A percentile compares a stretch with the other conserved stretches of the same genome.
phyloP scores from a whole-genome alignment of 257 asterid species.

The Solanum commersonii region DNA sequence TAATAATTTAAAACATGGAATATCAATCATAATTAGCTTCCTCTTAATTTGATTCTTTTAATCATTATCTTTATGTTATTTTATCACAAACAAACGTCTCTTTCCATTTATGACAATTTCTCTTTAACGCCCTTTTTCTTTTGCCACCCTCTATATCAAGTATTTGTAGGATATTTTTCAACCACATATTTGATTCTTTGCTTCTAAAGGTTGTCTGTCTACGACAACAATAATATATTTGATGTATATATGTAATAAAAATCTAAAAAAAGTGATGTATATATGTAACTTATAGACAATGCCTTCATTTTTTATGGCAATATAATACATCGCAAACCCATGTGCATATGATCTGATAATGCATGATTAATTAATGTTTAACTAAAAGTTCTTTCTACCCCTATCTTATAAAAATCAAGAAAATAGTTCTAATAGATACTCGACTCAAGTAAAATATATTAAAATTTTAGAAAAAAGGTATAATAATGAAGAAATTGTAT shows the following conservation, averaged over 20 bases:
- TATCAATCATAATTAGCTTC: background rate
- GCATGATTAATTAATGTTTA: too few relatives aligned
- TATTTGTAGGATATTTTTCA: background rate
- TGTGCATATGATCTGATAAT: background rate
- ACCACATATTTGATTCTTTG: background rate
- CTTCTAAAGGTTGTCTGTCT: background rate
- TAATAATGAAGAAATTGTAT: background rate
- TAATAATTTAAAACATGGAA: background rate
- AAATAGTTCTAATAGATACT: too few relatives aligned
- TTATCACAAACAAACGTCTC: background rate
- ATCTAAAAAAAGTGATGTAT: background rate
- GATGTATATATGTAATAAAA: too few relatives aligned
- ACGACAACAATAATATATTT: too few relatives aligned
- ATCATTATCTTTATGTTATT: background rate
- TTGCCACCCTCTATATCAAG: background rate
- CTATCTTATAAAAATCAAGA: too few relatives aligned
- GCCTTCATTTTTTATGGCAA: background rate
- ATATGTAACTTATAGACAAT: too few relatives aligned
- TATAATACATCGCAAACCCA: background rate
- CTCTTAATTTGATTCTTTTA: background rate
- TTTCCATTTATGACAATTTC: background rate
- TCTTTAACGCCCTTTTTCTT: background rate
- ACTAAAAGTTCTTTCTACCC: too few relatives aligned
- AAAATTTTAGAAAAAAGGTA: too few relatives aligned
- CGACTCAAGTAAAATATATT: background rate